phyloP scores from a whole-genome alignment of 495 filamentous ascomycete species.

The Daldinia concentrica region DNA sequence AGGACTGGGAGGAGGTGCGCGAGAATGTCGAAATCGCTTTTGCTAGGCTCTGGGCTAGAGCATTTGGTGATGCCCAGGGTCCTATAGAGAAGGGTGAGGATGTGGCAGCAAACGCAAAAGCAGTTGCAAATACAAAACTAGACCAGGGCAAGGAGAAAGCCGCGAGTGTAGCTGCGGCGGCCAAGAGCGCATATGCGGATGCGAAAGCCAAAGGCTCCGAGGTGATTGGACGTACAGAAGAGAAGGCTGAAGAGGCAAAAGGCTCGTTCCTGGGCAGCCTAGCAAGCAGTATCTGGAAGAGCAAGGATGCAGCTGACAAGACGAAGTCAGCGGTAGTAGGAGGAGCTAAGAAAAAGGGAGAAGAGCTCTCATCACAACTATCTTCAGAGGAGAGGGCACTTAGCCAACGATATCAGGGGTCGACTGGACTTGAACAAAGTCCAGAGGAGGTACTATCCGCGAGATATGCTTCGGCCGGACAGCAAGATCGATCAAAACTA shows the following conservation, averaged over 20 bases:
- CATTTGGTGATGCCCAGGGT: slow-evolving; percentile 31
- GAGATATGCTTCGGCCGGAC: slow-evolving; percentile 56
- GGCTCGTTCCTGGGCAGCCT: slow-evolving; percentile 45
- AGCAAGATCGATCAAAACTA: slow-evolving; percentile 51
- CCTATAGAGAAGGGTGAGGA: slow-evolving; percentile 22
- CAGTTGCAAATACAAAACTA: slow-evolving; percentile 31
- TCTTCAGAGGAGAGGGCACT: slow-evolving; percentile 58
- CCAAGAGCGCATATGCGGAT: slow-evolving; percentile 46
- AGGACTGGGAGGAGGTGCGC: slow-evolving; percentile 68
- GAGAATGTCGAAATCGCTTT: slow-evolving; percentile 60
- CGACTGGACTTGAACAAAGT: background rate
- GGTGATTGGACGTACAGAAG: slow-evolving; percentile 16
- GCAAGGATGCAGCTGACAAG: slow-evolving; percentile 37
- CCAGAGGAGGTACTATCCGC: background rate
- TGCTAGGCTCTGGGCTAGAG: slow-evolving; percentile 43
- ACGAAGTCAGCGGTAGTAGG: slow-evolving; percentile 35
- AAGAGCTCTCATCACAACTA: slow-evolving; percentile 44
- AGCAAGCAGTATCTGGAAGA: slow-evolving; percentile 47
- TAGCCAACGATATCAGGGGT: slow-evolving; percentile 56
- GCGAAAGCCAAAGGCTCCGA: slow-evolving; percentile 41
- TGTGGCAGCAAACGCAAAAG: slow-evolving; percentile 6
- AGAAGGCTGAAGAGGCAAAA: slow-evolving; percentile 45
- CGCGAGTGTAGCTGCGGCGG: slow-evolving; percentile 40
- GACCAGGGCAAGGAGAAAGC: slow-evolving; percentile 41
- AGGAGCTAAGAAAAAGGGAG: slow-evolving; percentile 43